A percentile compares a stretch with the other conserved stretches of the same genome.
Evolutionary conservation across 2,329 filamentous ascomycete species (phyloP).

Genomic region (Fusarium beomiforme): DNA sequence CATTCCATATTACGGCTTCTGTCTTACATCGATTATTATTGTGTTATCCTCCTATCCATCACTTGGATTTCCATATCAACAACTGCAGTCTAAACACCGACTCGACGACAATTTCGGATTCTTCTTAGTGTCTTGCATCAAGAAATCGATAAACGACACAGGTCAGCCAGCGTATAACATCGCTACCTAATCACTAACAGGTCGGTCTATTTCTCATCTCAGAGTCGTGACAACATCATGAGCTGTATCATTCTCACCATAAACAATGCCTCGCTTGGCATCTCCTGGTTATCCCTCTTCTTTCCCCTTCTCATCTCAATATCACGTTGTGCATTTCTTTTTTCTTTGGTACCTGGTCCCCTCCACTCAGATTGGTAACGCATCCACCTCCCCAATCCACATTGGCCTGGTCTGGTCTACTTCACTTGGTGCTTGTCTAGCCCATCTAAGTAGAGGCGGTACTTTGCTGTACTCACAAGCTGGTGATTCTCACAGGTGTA

Average conservation of each 20-base stretch:
- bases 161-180: neutral
- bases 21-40: neutral
- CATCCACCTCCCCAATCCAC: slow-evolving; percentile 21
- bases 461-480: neutral
- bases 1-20: neutral
- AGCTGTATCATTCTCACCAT: neutral
- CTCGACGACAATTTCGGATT: neutral
- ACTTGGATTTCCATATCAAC: neutral
- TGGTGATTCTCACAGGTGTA: slow-evolving; percentile 5
- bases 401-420: slow-evolving; percentile 1
- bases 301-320: neutral
- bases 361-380: slow-evolving; percentile 9
- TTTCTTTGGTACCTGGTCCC: neutral
- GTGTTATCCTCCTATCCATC: neutral
- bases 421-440: slow-evolving; percentile 22
- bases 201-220: neutral
- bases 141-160: slow-evolving; percentile 4
- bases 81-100: neutral
- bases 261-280: neutral
- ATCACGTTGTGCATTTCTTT: neutral
- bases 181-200: slow-evolving; percentile 1
- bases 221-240: neutral
- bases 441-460: neutral
- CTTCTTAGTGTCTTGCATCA: neutral
- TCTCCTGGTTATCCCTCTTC: neutral